These are phyloP conservation scores for Suillus subaureus DNA, from an alignment of 768 basidiomycete species.

Conservation along the genomic window DNA sequence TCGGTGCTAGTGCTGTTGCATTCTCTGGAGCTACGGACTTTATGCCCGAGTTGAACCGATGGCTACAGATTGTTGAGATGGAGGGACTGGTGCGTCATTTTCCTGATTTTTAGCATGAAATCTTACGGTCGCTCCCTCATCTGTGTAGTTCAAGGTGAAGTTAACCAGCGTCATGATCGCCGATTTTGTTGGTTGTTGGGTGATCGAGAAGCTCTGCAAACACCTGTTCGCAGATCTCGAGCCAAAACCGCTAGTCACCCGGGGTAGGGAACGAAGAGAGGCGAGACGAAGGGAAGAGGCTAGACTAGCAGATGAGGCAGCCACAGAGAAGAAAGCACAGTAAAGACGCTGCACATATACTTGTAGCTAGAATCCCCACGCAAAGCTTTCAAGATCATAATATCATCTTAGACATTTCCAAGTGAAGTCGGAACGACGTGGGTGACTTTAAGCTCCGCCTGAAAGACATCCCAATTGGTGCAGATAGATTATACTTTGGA, in stretches of 20 bases:
- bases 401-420: not conserved
- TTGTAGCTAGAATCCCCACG: not conserved
- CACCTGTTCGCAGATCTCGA: conserved; percentile 84
- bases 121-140: not conserved
- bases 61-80: conserved; percentile 98
- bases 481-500: conserved; percentile 1
- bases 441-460: not conserved
- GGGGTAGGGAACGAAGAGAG: conserved; percentile 81
- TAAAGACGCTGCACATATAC: conserved; percentile 17
- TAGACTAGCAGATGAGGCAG: conserved; percentile 22
- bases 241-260: conserved; percentile 82
- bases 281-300: conserved; percentile 50
- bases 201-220: conserved; percentile 84
- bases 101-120: not conserved
- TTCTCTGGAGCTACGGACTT: conserved; percentile 94
- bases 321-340: conserved; percentile 41
- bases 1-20: conserved; percentile 88
- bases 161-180: conserved; percentile 81
- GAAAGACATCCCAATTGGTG: conserved; percentile 3
- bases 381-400: not conserved
- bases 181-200: conserved; percentile 89
- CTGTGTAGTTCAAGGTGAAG: conserved; percentile 74
- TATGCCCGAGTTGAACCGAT: conserved; percentile 91
- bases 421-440: too few relatives aligned
- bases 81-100: conserved; percentile 56